Conservation (phyloP, 2,329 filamentous ascomycete genomes). For the Botrytis sinoallii region DNA sequence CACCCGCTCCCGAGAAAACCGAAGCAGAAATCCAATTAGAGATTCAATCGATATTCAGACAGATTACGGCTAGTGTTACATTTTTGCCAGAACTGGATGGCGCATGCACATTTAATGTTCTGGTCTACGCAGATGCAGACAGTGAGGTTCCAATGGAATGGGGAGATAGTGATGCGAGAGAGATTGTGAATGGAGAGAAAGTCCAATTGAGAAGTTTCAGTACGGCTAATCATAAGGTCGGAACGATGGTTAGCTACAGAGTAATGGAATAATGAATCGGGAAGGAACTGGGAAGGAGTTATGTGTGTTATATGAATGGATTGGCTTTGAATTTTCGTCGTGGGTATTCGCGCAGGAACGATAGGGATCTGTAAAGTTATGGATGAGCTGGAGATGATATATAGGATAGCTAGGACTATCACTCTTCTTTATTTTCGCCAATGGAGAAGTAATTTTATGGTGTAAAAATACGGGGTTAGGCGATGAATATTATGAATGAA, state of each 20-base stretch:
- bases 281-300: constrained; percentile 5
- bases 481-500: not conserved
- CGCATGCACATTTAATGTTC: constrained; percentile 97
- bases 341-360: not conserved
- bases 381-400: constrained; percentile 2
- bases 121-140: constrained; percentile 96
- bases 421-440: not conserved
- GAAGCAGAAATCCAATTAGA: constrained; percentile 93
- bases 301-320: not conserved
- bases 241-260: constrained; percentile 90
- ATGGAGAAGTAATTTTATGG: not conserved
- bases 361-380: constrained; percentile 15
- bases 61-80: constrained; percentile 96
- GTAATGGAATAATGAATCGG: constrained; percentile 43
- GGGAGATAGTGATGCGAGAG: constrained; percentile 97
- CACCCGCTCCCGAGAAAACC: constrained; percentile 64
- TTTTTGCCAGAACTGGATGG: constrained; percentile 92
- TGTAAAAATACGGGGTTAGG: not conserved
- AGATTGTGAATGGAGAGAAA: constrained; percentile 88
- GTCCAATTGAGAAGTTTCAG: constrained; percentile 95
- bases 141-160: constrained; percentile 96
- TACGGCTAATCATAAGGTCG: constrained; percentile 89
- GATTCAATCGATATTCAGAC: constrained; percentile 94
- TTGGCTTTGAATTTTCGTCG: not conserved
- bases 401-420: constrained; percentile 16